Conservation (phyloP, 106 monocot species). For the Chionographis japonica region DNA sequence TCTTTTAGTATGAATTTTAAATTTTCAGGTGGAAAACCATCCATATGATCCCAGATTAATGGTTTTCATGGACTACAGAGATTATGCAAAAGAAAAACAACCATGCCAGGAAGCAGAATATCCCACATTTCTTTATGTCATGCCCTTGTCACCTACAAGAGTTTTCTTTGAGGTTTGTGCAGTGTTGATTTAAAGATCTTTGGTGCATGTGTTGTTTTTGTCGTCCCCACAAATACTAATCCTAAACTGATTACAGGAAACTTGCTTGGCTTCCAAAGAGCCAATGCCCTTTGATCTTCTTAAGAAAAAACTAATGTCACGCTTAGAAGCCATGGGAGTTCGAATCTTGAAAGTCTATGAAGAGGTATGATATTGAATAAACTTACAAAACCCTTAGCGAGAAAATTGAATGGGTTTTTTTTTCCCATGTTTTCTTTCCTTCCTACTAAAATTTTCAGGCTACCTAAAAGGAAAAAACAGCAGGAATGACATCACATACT, state of each 20-base stretch:
- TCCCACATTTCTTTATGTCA: conserved; percentile 97
- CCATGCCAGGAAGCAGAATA: conserved; percentile 36
- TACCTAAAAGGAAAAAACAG: no score
- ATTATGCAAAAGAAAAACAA: conserved; percentile 47
- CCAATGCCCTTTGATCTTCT: conserved; percentile 95
- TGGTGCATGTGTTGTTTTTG: background rate
- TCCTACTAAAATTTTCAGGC: background rate
- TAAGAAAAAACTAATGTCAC: conserved; percentile 77
- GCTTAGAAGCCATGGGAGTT: conserved; percentile 86
- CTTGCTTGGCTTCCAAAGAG: conserved; percentile 88
- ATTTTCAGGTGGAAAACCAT: conserved; percentile 93
- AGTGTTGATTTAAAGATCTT: background rate
- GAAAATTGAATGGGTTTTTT: background rate
- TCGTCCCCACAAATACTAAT: background rate
- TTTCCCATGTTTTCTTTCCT: background rate
- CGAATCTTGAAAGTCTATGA: conserved; percentile 71
- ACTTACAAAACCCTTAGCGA: background rate
- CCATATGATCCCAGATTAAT: conserved; percentile 95
- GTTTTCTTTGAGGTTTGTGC: conserved; percentile 78
- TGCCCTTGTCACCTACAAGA: conserved; percentile 88
- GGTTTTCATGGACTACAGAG: conserved; percentile 99
- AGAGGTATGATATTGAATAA: conserved; percentile 51
- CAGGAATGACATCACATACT: no score
- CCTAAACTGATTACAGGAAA: conserved; percentile 57
- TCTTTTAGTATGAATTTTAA: conserved; percentile 16